Conservation (phyloP, 164 flowering plant genomes). For the Stephania japonica region DNA sequence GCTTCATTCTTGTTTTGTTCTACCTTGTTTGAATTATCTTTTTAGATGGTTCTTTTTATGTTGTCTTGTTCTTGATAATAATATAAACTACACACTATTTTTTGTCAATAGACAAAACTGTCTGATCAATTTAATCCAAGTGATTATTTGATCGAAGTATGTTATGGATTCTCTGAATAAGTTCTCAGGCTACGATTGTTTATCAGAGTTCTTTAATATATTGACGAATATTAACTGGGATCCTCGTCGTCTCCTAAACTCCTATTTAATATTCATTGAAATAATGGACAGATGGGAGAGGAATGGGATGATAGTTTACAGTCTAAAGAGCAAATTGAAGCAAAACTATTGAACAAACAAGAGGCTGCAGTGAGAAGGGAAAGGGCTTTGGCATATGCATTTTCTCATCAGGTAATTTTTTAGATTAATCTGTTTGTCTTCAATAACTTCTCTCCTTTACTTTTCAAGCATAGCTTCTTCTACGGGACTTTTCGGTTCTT, state of each 20-base stretch:
- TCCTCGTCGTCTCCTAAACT: not conserved
- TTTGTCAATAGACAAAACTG: not conserved
- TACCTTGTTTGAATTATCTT: not conserved
- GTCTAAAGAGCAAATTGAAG: conserved; percentile 78
- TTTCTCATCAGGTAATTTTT: conserved; percentile 68
- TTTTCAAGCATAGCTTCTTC: not conserved
- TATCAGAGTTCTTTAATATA: not conserved
- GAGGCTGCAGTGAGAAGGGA: conserved; percentile 89
- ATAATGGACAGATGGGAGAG: conserved; percentile 41
- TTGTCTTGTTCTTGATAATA: not conserved
- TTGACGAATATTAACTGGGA: conserved; percentile 38
- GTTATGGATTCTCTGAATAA: not conserved
- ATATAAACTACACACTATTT: not conserved
- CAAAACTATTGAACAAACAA: conserved; percentile 50
- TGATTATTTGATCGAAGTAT: not conserved
- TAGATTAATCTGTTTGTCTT: not conserved
- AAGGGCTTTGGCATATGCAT: conserved; percentile 80
- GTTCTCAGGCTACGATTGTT: too few species aligned
- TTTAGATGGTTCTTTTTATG: not conserved
- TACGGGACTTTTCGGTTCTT: too few species aligned
- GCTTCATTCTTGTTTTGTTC: not conserved
- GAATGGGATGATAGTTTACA: conserved; percentile 86
- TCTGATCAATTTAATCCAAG: not conserved
- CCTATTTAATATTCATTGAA: not conserved
- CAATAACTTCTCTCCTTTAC: not conserved